These are phyloP conservation scores for Canavalia gladiata DNA, from an alignment of 306 rosid species.

Conservation along the genomic window DNA sequence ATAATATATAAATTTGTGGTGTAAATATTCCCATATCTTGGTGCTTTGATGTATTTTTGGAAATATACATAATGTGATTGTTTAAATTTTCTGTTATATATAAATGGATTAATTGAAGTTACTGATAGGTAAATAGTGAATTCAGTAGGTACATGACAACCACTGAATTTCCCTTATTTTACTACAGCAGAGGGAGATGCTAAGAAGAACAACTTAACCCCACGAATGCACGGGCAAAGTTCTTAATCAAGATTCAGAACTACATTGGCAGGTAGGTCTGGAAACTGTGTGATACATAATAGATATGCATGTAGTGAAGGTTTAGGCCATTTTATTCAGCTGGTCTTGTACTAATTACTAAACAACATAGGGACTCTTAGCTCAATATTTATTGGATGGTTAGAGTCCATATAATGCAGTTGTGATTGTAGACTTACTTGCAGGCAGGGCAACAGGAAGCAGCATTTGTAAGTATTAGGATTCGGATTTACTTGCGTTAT, in stretches of 20 bases:
- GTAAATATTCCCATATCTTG: constrained; percentile 39
- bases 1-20: constrained; percentile 7
- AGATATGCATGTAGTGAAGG: constrained; percentile 31
- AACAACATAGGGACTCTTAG: not conserved
- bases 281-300: constrained; percentile 13
- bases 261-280: constrained; percentile 27
- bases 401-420: not conserved
- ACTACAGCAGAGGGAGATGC: constrained; percentile 29
- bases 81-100: constrained; percentile 1
- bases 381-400: not conserved
- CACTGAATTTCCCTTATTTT: constrained; percentile 45
- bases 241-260: constrained; percentile 39
- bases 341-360: not conserved
- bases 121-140: constrained; percentile 9
- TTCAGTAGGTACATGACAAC: not conserved
- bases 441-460: not conserved
- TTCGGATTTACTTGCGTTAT: not conserved
- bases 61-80: not conserved
- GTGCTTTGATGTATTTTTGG: not conserved
- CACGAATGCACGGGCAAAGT: constrained; percentile 14
- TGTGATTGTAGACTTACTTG: not conserved
- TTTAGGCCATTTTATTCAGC: constrained; percentile 26
- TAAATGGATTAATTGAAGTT: constrained; percentile 5
- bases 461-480: not conserved
- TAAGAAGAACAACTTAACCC: constrained; percentile 44